A percentile compares a stretch with the other conserved stretches of the same genome.
Conservation (phyloP, 768 basidiomycete species). For the Psilocybe azurescens region DNA sequence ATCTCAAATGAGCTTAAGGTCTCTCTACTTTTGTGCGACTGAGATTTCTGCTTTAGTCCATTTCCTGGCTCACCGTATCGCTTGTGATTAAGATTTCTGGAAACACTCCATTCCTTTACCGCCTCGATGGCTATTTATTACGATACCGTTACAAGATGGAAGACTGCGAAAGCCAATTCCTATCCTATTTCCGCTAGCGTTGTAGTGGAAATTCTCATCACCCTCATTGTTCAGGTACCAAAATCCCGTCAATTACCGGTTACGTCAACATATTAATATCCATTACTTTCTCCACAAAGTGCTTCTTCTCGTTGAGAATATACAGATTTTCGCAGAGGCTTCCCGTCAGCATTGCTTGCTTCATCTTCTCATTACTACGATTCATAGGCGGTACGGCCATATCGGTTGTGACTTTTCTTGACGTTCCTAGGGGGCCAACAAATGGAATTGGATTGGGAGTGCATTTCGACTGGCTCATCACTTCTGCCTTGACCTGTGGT, state of each 20-base stretch:
- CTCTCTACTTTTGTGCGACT: not conserved
- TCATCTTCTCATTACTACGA: conserved; percentile 7
- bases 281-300: not conserved
- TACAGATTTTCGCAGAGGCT: conserved; percentile 9
- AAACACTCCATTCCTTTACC: conserved; percentile 20
- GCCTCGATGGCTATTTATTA: conserved; percentile 18
- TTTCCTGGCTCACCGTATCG: too few relatives aligned
- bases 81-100: conserved; percentile 9
- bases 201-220: conserved; percentile 17
- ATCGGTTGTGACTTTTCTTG: conserved; percentile 12
- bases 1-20: conserved; percentile 3
- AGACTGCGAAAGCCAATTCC: conserved; percentile 17
- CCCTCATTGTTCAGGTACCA: conserved; percentile 19
- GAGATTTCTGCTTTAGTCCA: not conserved
- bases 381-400: conserved; percentile 12
- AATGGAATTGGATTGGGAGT: conserved; percentile 13
- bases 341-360: conserved; percentile 7
- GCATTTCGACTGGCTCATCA: conserved; percentile 17
- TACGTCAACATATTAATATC: too few relatives aligned
- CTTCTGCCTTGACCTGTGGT: conserved; percentile 8
- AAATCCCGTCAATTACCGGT: too few relatives aligned
- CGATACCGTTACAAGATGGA: conserved; percentile 21
- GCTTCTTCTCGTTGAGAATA: conserved; percentile 19
- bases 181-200: conserved; percentile 19
- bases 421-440: conserved; percentile 16